Evolutionary conservation across 164 flowering plant genomes (phyloP).

Genomic region (Vitis cinerea): DNA sequence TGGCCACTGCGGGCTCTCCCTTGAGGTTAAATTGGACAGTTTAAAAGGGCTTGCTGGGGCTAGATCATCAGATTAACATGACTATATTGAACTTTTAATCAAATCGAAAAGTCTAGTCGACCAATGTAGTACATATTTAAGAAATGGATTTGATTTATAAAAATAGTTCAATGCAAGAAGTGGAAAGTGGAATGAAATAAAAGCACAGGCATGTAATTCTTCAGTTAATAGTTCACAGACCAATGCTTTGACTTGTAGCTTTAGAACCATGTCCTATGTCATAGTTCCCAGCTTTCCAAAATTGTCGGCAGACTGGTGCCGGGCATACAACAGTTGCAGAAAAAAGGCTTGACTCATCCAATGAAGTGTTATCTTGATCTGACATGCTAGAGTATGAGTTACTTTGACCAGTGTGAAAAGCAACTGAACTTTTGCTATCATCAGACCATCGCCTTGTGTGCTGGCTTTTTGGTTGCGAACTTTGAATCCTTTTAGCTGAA

Average conservation of each 20-base stretch:
- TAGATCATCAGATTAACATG: background rate
- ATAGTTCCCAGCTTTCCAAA: conserved; percentile 16
- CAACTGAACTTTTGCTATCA: background rate
- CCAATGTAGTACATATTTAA: background rate
- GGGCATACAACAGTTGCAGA: conserved; percentile 2
- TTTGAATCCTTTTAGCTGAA: conserved; percentile 1
- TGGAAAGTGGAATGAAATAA: background rate
- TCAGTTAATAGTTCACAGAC: background rate
- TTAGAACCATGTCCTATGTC: background rate
- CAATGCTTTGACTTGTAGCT: conserved; percentile 1
- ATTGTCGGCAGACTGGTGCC: conserved; percentile 11
- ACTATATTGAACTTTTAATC: background rate
- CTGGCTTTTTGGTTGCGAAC: background rate
- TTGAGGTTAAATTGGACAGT: background rate
- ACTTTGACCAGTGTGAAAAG: conserved; percentile 2
- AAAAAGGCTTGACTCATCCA: conserved; percentile 2
- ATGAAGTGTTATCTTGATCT: conserved; percentile 2
- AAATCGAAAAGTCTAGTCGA: background rate
- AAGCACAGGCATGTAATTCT: background rate
- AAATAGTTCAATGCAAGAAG: background rate
- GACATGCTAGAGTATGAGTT: background rate
- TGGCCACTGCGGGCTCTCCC: background rate
- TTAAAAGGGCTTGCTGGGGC: background rate
- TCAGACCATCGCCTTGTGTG: conserved; percentile 1
- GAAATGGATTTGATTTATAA: background rate